Conservation (phyloP, 208 protist genomes). For the Angomonas ambiguus region DNA sequence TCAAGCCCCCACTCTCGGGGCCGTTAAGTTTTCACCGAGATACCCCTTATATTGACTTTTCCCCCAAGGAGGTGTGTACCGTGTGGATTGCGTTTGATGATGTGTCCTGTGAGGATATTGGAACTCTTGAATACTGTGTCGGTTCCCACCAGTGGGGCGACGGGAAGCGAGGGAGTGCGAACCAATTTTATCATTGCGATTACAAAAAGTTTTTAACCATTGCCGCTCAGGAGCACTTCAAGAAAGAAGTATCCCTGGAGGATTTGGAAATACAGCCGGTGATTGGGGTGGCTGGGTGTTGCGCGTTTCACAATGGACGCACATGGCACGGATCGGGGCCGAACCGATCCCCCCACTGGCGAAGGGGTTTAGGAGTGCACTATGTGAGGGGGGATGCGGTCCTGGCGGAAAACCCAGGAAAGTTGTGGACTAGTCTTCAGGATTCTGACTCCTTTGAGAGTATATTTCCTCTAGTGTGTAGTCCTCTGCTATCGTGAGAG, state of each 20-base stretch:
- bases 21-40: conserved; percentile 45
- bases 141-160: conserved; percentile 29
- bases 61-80: conserved; percentile 36
- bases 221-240: conserved; percentile 22
- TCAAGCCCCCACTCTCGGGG: conserved; percentile 28
- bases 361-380: conserved; percentile 31
- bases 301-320: conserved; percentile 27
- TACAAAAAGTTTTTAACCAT: conserved; percentile 27
- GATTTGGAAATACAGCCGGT: conserved; percentile 2
- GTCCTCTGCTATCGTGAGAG: not conserved
- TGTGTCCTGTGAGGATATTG: conserved; percentile 14
- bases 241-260: not conserved
- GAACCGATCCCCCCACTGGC: conserved; percentile 20
- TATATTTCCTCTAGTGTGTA: not conserved
- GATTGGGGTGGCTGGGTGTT: conserved; percentile 22
- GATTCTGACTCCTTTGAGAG: not conserved
- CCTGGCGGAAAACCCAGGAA: conserved; percentile 16
- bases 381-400: conserved; percentile 27
- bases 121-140: conserved; percentile 39
- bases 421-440: conserved; percentile 14
- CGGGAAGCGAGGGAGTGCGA: conserved; percentile 24
- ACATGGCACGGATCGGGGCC: conserved; percentile 32
- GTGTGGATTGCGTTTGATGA: conserved; percentile 36
- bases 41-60: conserved; percentile 40
- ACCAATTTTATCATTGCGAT: conserved; percentile 39